Conservation (phyloP, 768 basidiomycete genomes). For the Russula griseocarnosa region DNA sequence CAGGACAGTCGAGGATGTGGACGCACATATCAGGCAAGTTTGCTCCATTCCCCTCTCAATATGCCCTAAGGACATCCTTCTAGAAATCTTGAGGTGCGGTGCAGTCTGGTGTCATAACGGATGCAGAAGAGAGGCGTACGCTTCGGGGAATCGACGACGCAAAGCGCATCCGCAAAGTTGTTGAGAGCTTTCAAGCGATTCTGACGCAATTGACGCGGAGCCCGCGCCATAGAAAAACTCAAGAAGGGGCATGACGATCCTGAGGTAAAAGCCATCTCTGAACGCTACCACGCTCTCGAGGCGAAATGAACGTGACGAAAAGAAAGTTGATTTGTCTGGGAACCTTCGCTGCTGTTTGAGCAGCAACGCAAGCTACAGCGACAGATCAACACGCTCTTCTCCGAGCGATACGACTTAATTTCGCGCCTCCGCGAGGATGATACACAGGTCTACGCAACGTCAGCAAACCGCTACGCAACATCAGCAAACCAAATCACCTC, state of each 20-base stretch:
- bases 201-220: constrained; percentile 78
- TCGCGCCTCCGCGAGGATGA: constrained; percentile 73
- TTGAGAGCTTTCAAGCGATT: constrained; percentile 78
- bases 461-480: too few relatives aligned
- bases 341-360: too few relatives aligned
- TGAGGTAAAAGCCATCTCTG: constrained; percentile 71
- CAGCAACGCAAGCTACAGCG: too few relatives aligned
- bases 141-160: constrained; percentile 41
- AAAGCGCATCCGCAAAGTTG: constrained; percentile 64
- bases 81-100: constrained; percentile 82
- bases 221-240: constrained; percentile 71
- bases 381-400: too few relatives aligned
- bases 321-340: constrained; percentile 42
- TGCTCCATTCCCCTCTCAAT: constrained; percentile 12
- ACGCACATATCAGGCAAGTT: constrained; percentile 77
- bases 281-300: constrained; percentile 77
- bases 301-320: constrained; percentile 83
- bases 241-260: constrained; percentile 87
- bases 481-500: too few relatives aligned
- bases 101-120: not conserved
- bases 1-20: constrained; percentile 84
- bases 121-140: too few relatives aligned
- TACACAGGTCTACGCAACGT: constrained; percentile 75
- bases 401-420: constrained; percentile 67
- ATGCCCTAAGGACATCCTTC: constrained; percentile 16